Evolutionary conservation across 2,329 filamentous ascomycete species (phyloP).

Genomic region (Chaetomium strumarium): DNA sequence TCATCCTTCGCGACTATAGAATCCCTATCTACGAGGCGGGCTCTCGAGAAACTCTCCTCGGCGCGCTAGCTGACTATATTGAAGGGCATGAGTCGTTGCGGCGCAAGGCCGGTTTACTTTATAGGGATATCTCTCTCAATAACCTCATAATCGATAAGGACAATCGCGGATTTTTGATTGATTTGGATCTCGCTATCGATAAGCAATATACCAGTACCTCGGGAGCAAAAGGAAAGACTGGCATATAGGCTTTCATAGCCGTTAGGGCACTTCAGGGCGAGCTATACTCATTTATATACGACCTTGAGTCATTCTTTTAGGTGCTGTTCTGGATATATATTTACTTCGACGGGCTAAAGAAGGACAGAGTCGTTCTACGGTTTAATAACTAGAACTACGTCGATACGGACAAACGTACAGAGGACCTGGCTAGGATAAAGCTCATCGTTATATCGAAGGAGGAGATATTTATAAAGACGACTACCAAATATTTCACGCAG

Average conservation of each 20-base stretch:
- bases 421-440: background rate
- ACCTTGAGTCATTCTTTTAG: constrained; percentile 46
- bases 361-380: constrained; percentile 19
- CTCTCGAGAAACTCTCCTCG: background rate
- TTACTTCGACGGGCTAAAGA: constrained; percentile 31
- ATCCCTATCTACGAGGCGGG: background rate
- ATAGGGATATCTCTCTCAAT: constrained; percentile 7
- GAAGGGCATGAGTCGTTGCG: constrained; percentile 1
- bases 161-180: constrained; percentile 37
- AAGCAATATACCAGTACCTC: constrained; percentile 30
- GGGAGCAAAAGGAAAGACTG: constrained; percentile 37
- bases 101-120: background rate
- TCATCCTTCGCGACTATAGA: background rate
- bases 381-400: background rate
- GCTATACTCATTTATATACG: constrained; percentile 41
- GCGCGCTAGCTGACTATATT: background rate
- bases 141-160: constrained; percentile 41
- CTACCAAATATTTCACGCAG: background rate
- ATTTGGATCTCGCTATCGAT: constrained; percentile 36
- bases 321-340: constrained; percentile 43
- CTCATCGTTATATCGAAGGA: background rate
- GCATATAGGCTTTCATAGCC: constrained; percentile 42
- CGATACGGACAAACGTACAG: no score
- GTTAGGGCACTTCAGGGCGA: constrained; percentile 38
- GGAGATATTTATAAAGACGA: background rate